Evolutionary conservation across 2,329 filamentous ascomycete genomes (phyloP), one percentile per base, ranked within the genome.

Genomic region (Pezicula radicicola): DNA sequence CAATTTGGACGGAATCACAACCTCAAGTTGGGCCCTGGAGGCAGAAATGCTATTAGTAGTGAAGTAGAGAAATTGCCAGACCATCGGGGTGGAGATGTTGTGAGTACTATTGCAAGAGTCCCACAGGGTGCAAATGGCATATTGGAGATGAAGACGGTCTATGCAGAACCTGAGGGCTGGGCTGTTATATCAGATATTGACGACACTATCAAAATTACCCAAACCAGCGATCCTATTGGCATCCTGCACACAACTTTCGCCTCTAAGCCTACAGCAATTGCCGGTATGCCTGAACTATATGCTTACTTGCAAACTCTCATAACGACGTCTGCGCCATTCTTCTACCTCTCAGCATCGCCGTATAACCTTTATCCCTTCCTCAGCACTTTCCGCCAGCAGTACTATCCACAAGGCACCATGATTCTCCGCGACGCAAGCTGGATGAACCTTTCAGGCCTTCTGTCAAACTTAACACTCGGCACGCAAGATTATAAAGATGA

Each of bases 361-460:
- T 97, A 97, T 75, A 96, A 95, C 62, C 80, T 97, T 9, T 97
- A 97, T 65, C 88, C 89, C 0, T 94, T 97, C 70, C 78, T 97
- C 21, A 85, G 80, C 51, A 69, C 77, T 1, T 97, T 97, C 71
- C 78, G 91, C 35, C 73, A 85, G 49, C 67, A 76, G 2, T 73
- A 88, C 69, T 97, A 86, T 65, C 89, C 88, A 0, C 79, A 79
- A 3, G 93, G 93, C 10, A 90, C 90, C 21, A 78, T 97, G 56
- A 83, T 97, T 35, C 79, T 97, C 6, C 86, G 93, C 37, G 91
- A 97, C 63, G 85, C 87, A 8, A 89, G 85, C 50, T 96, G 89
- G 89, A 87, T 90, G 79, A 92, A 90, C 46, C 74, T 97, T 1
- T 80, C 85, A 1, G 91, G 91, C 2, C 76, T 97, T 46, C 77